Evolutionary conservation across 805 yeast species (phyloP), one percentile per base, ranked within the genome.

Genomic region (Saccharomyces cerevisiae): DNA sequence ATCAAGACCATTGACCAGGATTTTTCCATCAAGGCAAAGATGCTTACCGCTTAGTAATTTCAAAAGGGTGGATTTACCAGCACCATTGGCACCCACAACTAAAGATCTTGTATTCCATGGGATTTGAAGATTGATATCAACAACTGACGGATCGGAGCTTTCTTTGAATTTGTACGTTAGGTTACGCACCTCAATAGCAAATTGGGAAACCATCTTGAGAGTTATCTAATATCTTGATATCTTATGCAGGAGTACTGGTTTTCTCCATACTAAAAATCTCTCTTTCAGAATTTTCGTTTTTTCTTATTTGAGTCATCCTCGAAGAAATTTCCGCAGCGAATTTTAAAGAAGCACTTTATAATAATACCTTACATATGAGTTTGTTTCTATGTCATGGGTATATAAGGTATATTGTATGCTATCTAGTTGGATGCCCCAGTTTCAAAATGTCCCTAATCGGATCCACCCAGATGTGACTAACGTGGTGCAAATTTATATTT

Each of bases 41-140:
- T 94, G 89, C 64, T 92, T 92, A 2, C 99, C 99, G 0, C 97
- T 96, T 21, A 94, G 73, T 17, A 94, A 79, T 66, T 83, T 82
- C 58, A 94, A 75, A 47, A 94, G 69, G 0, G 99, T 94, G 1
- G 97, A 88, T 69, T 94, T 94, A 4, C 99, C 98, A 0, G 99
- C 98, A 21, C 99, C 99, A 63, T 91, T 91, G 11, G 98, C 96
- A 0, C 99, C 99, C 26, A 94, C 78, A 6, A 94, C 70, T 36
- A 94, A 73, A 10, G 91, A 82, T 56, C 96, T 78, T 1, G 92
- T 80, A 6, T 86, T 83, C 78, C 86, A 81, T 0, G 84, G 82
- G 22, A 94, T 76, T 11, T 73, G 60, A 46, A 94, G 64, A 41
- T 76, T 74, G 57, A 92, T 78, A 49, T 87, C 76, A 30, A 79